Conservation (phyloP, 1,284 basidiomycete species). For the Ustilago curta region DNA sequence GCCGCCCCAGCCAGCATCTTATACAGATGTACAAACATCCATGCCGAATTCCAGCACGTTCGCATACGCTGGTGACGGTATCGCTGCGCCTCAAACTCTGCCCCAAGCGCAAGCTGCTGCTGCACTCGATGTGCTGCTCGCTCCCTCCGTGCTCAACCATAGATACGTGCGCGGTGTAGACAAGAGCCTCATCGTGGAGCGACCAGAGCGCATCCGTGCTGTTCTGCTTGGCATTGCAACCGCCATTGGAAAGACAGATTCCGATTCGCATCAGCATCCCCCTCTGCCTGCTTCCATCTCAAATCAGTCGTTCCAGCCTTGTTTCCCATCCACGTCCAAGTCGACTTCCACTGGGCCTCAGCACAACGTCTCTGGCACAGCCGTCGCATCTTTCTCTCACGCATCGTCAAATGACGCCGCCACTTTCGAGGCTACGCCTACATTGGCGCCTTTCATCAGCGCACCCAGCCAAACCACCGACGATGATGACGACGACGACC, state of each 20-base stretch:
- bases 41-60: background rate
- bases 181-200: conserved; percentile 64
- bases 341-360: background rate
- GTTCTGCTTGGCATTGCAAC: conserved; percentile 61
- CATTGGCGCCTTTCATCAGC: conserved; percentile 1
- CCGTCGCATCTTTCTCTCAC: background rate
- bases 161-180: conserved; percentile 65
- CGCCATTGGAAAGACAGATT: conserved; percentile 36
- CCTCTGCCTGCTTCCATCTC: conserved; percentile 10
- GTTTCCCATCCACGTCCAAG: background rate
- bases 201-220: conserved; percentile 66
- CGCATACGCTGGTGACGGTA: background rate
- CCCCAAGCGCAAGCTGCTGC: conserved; percentile 5
- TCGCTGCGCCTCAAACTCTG: background rate
- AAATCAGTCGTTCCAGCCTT: conserved; percentile 5
- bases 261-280: conserved; percentile 12
- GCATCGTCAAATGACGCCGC: background rate
- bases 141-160: conserved; percentile 63
- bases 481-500: conserved; percentile 50
- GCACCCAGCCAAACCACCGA: background rate
- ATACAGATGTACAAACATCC: background rate
- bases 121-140: conserved; percentile 59
- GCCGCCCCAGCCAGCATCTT: background rate
- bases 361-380: background rate
- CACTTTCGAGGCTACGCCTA: background rate